Evolutionary conservation across 2,329 filamentous ascomycete genomes (phyloP).

Genomic region (Periglandula ipomoeae): DNA sequence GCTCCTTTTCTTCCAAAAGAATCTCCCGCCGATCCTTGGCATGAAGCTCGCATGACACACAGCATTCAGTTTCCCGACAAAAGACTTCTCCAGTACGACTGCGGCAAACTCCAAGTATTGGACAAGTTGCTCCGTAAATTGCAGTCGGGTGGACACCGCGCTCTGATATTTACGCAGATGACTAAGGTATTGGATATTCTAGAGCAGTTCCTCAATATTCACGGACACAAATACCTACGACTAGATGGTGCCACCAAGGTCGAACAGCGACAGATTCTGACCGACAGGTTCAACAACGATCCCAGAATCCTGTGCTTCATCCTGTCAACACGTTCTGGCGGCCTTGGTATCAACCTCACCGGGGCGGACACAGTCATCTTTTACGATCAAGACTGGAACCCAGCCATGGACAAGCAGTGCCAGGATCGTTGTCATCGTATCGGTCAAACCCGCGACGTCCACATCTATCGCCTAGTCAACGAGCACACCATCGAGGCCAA

Average conservation of each 20-base stretch:
- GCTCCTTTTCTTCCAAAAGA: constrained; percentile 48
- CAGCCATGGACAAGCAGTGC: constrained; percentile 98
- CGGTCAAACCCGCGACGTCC: constrained; percentile 92
- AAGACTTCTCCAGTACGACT: constrained; percentile 92
- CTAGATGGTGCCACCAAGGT: constrained; percentile 95
- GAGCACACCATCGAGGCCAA: constrained; percentile 97
- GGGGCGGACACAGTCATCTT: constrained; percentile 98
- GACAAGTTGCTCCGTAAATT: constrained; percentile 79
- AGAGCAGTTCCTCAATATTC: constrained; percentile 95
- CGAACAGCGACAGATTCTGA: constrained; percentile 89
- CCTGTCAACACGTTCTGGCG: constrained; percentile 85
- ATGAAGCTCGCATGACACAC: constrained; percentile 83
- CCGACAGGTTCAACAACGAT: constrained; percentile 95
- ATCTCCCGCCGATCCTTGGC: constrained; percentile 68
- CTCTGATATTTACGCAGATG: constrained; percentile 99
- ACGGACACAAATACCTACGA: constrained; percentile 92
- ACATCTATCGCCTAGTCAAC: constrained; percentile 91
- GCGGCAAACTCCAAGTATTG: constrained; percentile 87
- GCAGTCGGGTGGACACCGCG: constrained; percentile 83
- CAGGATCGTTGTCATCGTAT: constrained; percentile 97
- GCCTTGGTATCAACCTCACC: constrained; percentile 91
- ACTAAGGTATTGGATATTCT: constrained; percentile 96
- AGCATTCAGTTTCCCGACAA: constrained; percentile 97
- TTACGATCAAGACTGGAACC: constrained; percentile 99
- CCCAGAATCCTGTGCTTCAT: constrained; percentile 91